Percentiles rank a stretch among this genome's conserved stretches.
phyloP scores from a whole-genome alignment of 2,329 filamentous ascomycete species.

The Colletotrichum liriopes region DNA sequence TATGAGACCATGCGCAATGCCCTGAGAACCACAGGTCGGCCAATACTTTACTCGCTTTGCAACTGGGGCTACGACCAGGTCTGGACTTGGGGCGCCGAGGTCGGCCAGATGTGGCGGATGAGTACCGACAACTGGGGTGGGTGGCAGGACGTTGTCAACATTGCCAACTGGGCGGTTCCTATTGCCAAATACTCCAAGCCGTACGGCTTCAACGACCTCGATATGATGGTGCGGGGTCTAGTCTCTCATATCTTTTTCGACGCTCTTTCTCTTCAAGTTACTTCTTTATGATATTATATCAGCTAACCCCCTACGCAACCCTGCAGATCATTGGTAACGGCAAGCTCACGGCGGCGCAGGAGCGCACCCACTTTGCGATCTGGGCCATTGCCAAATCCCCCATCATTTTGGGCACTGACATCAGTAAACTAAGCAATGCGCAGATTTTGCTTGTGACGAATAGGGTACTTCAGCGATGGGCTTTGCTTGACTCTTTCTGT shows the following conservation, averaged over 20 bases:
- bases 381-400: constrained; percentile 63
- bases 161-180: constrained; percentile 45
- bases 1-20: constrained; percentile 50
- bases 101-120: constrained; percentile 52
- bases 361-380: constrained; percentile 61
- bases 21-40: constrained; percentile 48
- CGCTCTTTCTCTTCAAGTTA: not conserved
- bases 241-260: not conserved
- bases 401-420: constrained; percentile 58
- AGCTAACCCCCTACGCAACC: constrained; percentile 44
- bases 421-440: constrained; percentile 45
- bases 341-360: constrained; percentile 54
- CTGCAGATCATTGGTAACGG: not conserved
- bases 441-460: not conserved
- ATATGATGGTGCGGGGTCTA: constrained; percentile 52
- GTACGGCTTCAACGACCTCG: constrained; percentile 50
- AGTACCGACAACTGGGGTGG: constrained; percentile 48
- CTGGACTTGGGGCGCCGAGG: constrained; percentile 46
- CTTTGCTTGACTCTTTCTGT: not conserved
- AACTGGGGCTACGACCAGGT: constrained; percentile 49
- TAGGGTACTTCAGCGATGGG: not conserved
- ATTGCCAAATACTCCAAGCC: constrained; percentile 15
- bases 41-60: constrained; percentile 52
- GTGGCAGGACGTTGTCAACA: constrained; percentile 46
- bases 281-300: accelerated